Evolutionary conservation across 2,329 filamentous ascomycete genomes (phyloP).

Genomic region (Endoconidiophora laricicola): DNA sequence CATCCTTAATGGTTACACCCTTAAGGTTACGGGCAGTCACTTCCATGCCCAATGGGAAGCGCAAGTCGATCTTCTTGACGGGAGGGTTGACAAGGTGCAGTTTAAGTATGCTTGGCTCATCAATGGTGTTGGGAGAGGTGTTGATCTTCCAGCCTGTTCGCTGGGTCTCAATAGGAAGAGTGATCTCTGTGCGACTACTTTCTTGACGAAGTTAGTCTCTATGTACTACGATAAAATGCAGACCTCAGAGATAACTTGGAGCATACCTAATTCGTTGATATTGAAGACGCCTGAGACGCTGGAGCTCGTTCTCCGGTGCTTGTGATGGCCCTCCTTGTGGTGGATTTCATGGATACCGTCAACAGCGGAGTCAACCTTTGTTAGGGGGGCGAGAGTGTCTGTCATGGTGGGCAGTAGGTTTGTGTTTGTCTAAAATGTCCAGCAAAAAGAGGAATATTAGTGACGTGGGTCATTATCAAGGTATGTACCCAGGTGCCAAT

Average conservation of each 20-base stretch:
- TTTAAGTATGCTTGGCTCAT: slow-evolving; percentile 74
- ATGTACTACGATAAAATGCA: background rate
- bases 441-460: background rate
- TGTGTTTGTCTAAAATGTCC: background rate
- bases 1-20: slow-evolving; percentile 95
- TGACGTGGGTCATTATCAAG: background rate
- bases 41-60: slow-evolving; percentile 75
- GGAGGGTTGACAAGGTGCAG: slow-evolving; percentile 63
- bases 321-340: slow-evolving; percentile 34
- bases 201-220: slow-evolving; percentile 32
- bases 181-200: slow-evolving; percentile 52
- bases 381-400: slow-evolving; percentile 36
- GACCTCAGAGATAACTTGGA: slow-evolving; percentile 12
- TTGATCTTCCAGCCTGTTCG: slow-evolving; percentile 92
- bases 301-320: slow-evolving; percentile 56
- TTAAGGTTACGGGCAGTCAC: slow-evolving; percentile 82
- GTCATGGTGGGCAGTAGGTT: slow-evolving; percentile 21
- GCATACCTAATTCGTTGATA: slow-evolving; percentile 70
- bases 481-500: background rate
- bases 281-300: slow-evolving; percentile 51
- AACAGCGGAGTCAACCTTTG: slow-evolving; percentile 85
- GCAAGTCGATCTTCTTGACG: slow-evolving; percentile 85
- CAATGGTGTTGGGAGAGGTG: slow-evolving; percentile 58
- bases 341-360: slow-evolving; percentile 39
- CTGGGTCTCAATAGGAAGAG: slow-evolving; percentile 69